A percentile compares a stretch with the other conserved stretches of the same genome.
Evolutionary conservation across 2,329 filamentous ascomycete genomes (phyloP).

Genomic region (Fusarium torulosum): DNA sequence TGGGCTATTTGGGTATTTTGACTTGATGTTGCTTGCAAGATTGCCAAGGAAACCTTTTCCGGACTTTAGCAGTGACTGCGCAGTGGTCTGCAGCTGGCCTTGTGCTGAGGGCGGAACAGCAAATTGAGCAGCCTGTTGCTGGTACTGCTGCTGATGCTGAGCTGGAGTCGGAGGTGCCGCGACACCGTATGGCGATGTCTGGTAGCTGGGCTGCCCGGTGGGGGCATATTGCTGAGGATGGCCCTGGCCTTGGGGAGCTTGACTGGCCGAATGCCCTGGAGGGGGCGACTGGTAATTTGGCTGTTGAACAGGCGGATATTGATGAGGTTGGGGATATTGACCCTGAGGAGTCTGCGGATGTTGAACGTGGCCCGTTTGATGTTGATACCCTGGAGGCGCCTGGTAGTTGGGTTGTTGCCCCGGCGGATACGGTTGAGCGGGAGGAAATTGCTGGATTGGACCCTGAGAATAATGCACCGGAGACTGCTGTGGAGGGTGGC

Average conservation of each 20-base stretch:
- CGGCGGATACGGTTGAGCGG: not conserved
- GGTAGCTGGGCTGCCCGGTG: not conserved
- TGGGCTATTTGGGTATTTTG: slow-evolving; percentile 23
- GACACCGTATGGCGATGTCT: slow-evolving; percentile 22
- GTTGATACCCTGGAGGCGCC: not conserved
- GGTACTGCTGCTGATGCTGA: slow-evolving; percentile 18
- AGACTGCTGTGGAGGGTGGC: not conserved
- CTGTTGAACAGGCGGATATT: not conserved
- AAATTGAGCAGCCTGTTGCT: slow-evolving; percentile 31
- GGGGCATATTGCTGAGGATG: slow-evolving; percentile 14
- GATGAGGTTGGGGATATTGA: not conserved
- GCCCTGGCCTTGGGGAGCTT: not conserved
- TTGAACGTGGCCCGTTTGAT: not conserved
- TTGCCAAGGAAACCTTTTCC: slow-evolving; percentile 29
- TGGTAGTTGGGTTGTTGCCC: not conserved
- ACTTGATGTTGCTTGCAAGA: slow-evolving; percentile 34
- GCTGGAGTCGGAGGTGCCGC: slow-evolving; percentile 13
- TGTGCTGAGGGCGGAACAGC: slow-evolving; percentile 13
- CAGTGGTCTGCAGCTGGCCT: slow-evolving; percentile 13
- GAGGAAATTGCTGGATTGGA: not conserved
- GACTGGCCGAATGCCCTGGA: not conserved
- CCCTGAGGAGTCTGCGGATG: not conserved
- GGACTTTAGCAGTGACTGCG: slow-evolving; percentile 21
- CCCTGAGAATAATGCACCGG: not conserved
- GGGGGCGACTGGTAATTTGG: not conserved